Conservation (phyloP, 768 basidiomycete genomes). For the Suillus fuscotomentosus region DNA sequence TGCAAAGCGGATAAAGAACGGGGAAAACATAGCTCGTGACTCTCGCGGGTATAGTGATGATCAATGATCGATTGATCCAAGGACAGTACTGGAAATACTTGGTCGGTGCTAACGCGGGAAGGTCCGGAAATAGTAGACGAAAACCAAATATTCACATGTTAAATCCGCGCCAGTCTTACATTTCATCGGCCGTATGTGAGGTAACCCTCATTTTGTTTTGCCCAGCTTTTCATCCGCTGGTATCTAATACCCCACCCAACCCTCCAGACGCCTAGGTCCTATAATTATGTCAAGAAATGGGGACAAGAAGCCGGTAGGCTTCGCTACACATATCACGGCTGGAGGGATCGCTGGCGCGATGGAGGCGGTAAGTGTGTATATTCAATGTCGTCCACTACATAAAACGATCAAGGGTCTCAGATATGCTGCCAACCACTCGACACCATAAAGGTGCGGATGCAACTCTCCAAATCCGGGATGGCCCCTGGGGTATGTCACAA, state of each 20-base stretch:
- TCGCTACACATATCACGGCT: constrained; percentile 89
- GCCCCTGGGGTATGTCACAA: constrained; percentile 72
- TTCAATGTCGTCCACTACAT: background rate
- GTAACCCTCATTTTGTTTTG: background rate
- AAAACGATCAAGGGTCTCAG: constrained; percentile 33
- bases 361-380: constrained; percentile 66
- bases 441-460: constrained; percentile 99
- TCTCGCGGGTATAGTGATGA: background rate
- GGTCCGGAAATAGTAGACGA: constrained; percentile 2
- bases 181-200: constrained; percentile 19
- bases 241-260: constrained; percentile 1
- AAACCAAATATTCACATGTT: constrained; percentile 30
- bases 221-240: background rate
- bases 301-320: constrained; percentile 76
- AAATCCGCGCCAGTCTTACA: constrained; percentile 15
- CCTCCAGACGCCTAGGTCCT: constrained; percentile 3
- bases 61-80: background rate
- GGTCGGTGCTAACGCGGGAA: constrained; percentile 23
- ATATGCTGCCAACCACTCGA: constrained; percentile 90
- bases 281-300: constrained; percentile 49
- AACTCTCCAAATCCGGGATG: constrained; percentile 81
- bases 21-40: constrained; percentile 6
- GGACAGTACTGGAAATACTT: background rate
- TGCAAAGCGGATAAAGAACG: constrained; percentile 22
- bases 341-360: constrained; percentile 93